Base-by-base conservation (phyloP, 2,329 filamentous ascomycete species). In the Aspergillus japonicus region DNA sequence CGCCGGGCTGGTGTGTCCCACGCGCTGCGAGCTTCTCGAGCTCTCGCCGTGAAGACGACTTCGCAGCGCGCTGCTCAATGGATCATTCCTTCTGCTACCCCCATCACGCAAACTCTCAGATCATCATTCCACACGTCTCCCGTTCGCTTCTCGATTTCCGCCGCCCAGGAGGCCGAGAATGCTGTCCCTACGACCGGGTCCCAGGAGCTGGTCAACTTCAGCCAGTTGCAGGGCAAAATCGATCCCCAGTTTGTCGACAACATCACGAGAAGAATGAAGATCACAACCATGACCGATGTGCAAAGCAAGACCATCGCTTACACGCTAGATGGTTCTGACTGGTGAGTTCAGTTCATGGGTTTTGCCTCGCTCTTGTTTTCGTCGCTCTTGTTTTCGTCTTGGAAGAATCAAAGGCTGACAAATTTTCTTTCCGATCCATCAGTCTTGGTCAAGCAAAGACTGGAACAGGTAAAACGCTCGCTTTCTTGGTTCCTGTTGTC, bases 401-500 rank as follows among this genome's bases (percentile, higher is more conserved):
- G 33, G 11, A 35, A 35, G 33, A 12, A 16, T 12, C 3, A 16
- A 2, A 35, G 1, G 10, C 33, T 35, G 10, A 35, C 14, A 4
- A 8, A 21, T 21, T n/a, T 54, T 6, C 12, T 42, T 23, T 50
- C 12, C 54, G 39, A 49, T 62, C 54, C 53, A 57, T 62, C 70
- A 91, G 89, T 68, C 83, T 98, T 66, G 95, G 94, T 50, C 95
- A 98, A 80, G 95, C 95, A 61, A 96, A 91, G 79, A 99, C 95
- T 8, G 95, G 95, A 73, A 98, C 95, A 4, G 95, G 95, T 73
- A 99, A 99, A 80, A 99, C 95, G 0, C 80, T 98, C 59, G 95
- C 91, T 39, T 99, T 98, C 81, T 83, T 99, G 24, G 78, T 98
- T 6, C 95, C 95, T 54, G 81, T 92, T 7, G 79, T 98, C 55